Conservation (phyloP, 257 asterid genomes). For the Fraxinus quadrangulata region DNA sequence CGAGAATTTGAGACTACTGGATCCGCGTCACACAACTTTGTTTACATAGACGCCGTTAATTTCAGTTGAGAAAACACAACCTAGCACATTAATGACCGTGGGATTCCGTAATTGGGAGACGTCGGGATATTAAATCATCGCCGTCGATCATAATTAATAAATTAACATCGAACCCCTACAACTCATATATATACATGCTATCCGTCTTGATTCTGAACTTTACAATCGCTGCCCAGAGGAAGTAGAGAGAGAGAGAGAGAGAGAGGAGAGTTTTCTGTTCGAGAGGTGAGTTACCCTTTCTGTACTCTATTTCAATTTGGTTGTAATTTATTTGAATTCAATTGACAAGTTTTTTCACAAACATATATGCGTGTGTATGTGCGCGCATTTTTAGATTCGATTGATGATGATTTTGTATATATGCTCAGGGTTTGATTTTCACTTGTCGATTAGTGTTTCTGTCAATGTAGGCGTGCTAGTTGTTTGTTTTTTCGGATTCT, state of each 20-base stretch:
- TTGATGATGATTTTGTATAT: background rate
- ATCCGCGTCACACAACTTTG: conserved; percentile 36
- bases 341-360: background rate
- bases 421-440: conserved; percentile 23
- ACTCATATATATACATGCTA: conserved; percentile 33
- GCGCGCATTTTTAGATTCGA: background rate
- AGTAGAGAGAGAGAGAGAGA: background rate
- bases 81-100: conserved; percentile 31
- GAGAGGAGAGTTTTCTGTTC: background rate
- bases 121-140: conserved; percentile 33
- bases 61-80: conserved; percentile 51
- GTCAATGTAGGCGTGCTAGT: background rate
- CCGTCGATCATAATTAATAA: conserved; percentile 40
- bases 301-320: background rate
- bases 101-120: conserved; percentile 35
- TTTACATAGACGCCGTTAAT: conserved; percentile 39
- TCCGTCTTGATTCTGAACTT: background rate
- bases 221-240: conserved; percentile 14
- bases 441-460: background rate
- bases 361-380: background rate
- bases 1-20: conserved; percentile 12
- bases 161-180: conserved; percentile 6
- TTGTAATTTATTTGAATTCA: background rate
- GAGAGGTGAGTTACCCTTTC: conserved; percentile 23
- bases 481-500: background rate